Percentiles rank a stretch among this genome's conserved stretches.
These are phyloP conservation scores for Ambrosia trifida DNA, from an alignment of 129 eudicot genomes.

Conservation along the genomic window DNA sequence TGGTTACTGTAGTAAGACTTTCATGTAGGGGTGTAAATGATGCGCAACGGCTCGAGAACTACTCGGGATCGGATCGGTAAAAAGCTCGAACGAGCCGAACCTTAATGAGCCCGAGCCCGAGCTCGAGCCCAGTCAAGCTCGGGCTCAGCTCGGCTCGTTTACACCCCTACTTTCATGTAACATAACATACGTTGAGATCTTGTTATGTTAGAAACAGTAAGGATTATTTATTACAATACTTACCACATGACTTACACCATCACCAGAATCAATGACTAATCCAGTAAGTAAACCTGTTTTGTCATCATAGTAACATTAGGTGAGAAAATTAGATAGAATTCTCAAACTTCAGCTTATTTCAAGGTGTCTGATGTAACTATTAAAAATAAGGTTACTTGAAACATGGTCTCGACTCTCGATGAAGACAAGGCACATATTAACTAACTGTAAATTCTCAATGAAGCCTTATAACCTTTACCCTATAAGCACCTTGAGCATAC, in stretches of 20 bases:
- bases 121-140: no score
- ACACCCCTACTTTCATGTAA: constrained; percentile 7
- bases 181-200: not conserved
- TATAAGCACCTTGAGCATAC: constrained; percentile 99
- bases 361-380: constrained; percentile 1
- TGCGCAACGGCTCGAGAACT: no score
- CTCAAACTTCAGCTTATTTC: constrained; percentile 17
- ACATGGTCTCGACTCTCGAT: constrained; percentile 16
- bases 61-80: no score
- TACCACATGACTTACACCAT: constrained; percentile 99
- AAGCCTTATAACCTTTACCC: constrained; percentile 35
- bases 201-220: constrained; percentile 19
- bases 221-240: constrained; percentile 20
- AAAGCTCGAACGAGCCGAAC: no score
- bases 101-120: no score
- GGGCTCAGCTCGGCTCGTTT: no score
- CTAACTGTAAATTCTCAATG: not conserved
- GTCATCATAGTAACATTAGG: constrained; percentile 16
- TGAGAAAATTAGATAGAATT: not conserved
- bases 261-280: constrained; percentile 96
- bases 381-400: constrained; percentile 4
- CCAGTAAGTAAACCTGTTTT: constrained; percentile 92
- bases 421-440: constrained; percentile 7
- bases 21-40: no score
- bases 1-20: not conserved